Evolutionary conservation across 441 rosid genomes (phyloP).

Genomic region (Croton setiger): DNA sequence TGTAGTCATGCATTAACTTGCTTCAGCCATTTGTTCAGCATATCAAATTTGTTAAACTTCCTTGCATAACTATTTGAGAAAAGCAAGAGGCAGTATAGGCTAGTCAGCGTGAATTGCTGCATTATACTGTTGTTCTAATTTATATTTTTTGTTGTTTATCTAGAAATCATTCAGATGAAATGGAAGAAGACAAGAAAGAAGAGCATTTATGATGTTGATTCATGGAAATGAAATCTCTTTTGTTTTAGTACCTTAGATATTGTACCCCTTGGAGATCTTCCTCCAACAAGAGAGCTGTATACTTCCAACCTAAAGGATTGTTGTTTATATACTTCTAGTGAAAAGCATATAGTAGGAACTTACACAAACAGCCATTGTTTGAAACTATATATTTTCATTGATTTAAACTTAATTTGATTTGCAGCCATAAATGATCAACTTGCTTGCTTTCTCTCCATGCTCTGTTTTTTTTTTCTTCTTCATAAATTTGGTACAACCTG

Average conservation of each 20-base stretch:
- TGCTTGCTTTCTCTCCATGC: neutral
- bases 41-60: neutral
- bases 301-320: neutral
- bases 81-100: neutral
- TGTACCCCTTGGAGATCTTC: neutral
- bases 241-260: neutral
- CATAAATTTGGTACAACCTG: neutral
- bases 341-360: constrained; percentile 3
- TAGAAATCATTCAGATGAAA: constrained; percentile 31
- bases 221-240: neutral
- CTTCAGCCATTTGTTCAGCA: neutral
- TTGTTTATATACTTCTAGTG: neutral
- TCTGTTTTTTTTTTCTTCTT: neutral
- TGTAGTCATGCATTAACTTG: neutral
- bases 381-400: constrained; percentile 2
- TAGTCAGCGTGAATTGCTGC: neutral
- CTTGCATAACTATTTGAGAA: neutral
- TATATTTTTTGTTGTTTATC: neutral
- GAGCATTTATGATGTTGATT: constrained; percentile 15
- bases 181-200: constrained; percentile 29
- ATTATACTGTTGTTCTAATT: neutral
- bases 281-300: neutral
- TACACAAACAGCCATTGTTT: neutral
- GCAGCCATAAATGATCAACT: too few relatives aligned
- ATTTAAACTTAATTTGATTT: neutral